Percentiles rank a stretch among this genome's conserved stretches.
phyloP scores from a whole-genome alignment of 768 basidiomycete genomes.

The Myochromella boudieri region DNA sequence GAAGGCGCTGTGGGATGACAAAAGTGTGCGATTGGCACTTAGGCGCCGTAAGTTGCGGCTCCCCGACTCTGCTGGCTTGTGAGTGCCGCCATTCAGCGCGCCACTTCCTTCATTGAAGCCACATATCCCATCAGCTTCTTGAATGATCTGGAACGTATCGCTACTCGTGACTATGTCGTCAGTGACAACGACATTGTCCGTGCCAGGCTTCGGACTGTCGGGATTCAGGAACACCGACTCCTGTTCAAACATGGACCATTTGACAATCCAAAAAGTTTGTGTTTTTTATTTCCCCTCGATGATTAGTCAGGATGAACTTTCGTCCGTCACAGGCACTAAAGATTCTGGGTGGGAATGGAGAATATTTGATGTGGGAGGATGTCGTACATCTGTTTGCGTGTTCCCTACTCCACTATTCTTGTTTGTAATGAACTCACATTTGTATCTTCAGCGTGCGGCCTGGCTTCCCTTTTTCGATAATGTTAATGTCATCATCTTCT shows the following conservation, averaged over 20 bases:
- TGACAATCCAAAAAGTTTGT: slow-evolving; percentile 33
- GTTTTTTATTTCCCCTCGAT: not conserved
- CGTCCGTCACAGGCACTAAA: slow-evolving; percentile 25
- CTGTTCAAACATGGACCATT: slow-evolving; percentile 43
- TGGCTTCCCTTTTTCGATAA: slow-evolving; percentile 84
- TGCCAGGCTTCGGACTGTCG: slow-evolving; percentile 67
- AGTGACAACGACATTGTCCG: slow-evolving; percentile 74
- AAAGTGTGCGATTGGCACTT: slow-evolving; percentile 48
- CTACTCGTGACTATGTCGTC: slow-evolving; percentile 58
- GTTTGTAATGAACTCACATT: slow-evolving; percentile 9
- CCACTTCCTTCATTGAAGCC: not conserved
- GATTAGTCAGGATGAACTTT: not conserved
- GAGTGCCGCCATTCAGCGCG: slow-evolving; percentile 21
- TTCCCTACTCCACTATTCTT: slow-evolving; percentile 1
- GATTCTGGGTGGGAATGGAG: slow-evolving; percentile 57
- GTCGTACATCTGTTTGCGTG: slow-evolving; percentile 59
- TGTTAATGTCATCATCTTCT: slow-evolving; percentile 77
- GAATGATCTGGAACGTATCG: slow-evolving; percentile 65
- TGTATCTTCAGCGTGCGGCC: slow-evolving; percentile 57
- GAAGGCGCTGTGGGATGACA: slow-evolving; percentile 62
- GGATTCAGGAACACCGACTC: slow-evolving; percentile 66
- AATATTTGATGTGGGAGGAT: slow-evolving; percentile 78
- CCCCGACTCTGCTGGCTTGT: slow-evolving; percentile 71
- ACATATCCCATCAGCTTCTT: slow-evolving; percentile 53
- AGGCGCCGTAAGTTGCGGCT: slow-evolving; percentile 46